Evolutionary conservation across 768 basidiomycete species (phyloP), one percentile per base, ranked within the genome.

Genomic region (Termitomyces eurrhizus): DNA sequence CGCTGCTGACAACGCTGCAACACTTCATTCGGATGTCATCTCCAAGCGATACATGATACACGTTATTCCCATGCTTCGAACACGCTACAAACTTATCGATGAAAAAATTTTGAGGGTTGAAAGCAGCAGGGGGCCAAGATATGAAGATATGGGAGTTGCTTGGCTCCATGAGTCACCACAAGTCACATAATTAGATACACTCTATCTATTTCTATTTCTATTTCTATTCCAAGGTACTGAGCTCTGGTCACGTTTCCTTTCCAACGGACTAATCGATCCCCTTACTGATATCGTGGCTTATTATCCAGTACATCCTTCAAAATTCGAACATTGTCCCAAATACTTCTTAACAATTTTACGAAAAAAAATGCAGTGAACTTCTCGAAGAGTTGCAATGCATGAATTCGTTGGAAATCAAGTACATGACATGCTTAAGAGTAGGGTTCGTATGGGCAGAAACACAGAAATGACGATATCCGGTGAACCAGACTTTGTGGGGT

Each of bases 381-480:
- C 36, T 37, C 14, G 3, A 8, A 33, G 29, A n/a, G 18, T n/a
- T 44, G 42, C 41, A 44, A 13, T n/a, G 2, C n/a, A 44, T n/a
- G n/a, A 44, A 44, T 44, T 11, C 3, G 8, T 18, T 42, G n/a
- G 4, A 1, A 21, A 4, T 21, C 42, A 21, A 44, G 42, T 44
- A 13, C n/a, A 24, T 16, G 35, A 24, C n/a, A 52, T n/a, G 7
- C 21, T 21, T 21, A 14, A 80, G 70, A 35, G 76, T 73, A 21
- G 75, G 57, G 48, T 79, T 69, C 16, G 68, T 49, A 3, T 67
- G 63, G 73, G 60, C 51, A 69, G 60, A 36, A 70, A 66, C 50
- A 79, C 62, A 9, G 75, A 74, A 7, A 83, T 72, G 12, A 74
- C 67, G 4, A 80, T 63, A 52, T 77, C 75, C 4, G 66, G 64